Evolutionary conservation across 495 filamentous ascomycete genomes (phyloP), one percentile per base, ranked within the genome.

Genomic region (Xylaria venustula): DNA sequence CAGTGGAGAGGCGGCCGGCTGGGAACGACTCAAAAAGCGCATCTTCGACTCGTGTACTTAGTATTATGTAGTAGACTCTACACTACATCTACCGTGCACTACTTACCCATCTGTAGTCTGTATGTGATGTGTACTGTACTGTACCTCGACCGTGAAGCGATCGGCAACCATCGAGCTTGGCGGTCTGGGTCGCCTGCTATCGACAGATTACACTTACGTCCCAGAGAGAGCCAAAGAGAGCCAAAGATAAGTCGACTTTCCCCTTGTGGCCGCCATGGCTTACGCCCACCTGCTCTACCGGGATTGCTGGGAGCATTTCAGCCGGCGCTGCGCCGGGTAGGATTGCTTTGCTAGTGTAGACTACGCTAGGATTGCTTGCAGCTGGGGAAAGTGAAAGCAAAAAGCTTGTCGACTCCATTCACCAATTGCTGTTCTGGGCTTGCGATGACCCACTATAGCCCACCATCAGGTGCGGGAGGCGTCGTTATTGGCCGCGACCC

Each of bases 281-380:
- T 42, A 22, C 51, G 37, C 15, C 7, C 3, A 2, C 22, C 30
- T 4, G 51, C 20, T 15, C 17, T 28, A 11, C 14, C 28, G 23
- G 36, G 34, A 26, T 19, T 30, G 22, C 36, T 54, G 37, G 52
- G 37, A 37, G 41, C 26, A 37, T 32, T 55, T 45, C 14, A 40
- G 40, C 53, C 53, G 40, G 37, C 26, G 53, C 25, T 55, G 37
- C 37, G 37, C 37, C 53, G 20, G 40, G n/a, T n/a, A n/a, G n/a
- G n/a, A n/a, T n/a, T n/a, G n/a, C n/a, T n/a, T n/a, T n/a, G n/a
- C n/a, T n/a, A n/a, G n/a, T n/a, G n/a, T n/a, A n/a, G n/a, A n/a
- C n/a, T n/a, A n/a, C n/a, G n/a, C n/a, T 26, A 44, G 53, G 53
- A 55, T 54, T 54, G 25, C 52, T 28, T 37, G 53, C 53, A 54